A percentile compares a stretch with the other conserved stretches of the same genome.
These are phyloP conservation scores for Xylaria flabelliformis DNA, from an alignment of 495 filamentous ascomycete genomes.

Conservation along the genomic window DNA sequence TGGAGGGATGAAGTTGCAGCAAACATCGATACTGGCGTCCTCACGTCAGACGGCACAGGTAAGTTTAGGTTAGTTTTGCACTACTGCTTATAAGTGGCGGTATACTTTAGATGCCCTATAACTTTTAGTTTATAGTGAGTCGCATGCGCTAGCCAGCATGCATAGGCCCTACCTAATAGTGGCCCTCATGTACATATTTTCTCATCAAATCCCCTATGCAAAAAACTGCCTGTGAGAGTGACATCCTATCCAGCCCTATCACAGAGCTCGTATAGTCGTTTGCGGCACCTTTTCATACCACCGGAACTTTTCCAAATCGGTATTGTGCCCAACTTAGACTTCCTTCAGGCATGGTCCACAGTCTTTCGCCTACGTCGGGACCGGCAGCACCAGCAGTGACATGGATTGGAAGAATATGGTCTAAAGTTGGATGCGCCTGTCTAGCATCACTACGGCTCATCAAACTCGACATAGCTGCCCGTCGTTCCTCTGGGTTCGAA, in stretches of 20 bases:
- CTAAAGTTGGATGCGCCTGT: conserved; percentile 68
- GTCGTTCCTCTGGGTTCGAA: conserved; percentile 55
- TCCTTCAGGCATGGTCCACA: conserved; percentile 65
- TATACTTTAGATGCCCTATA: not conserved
- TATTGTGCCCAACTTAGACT: conserved; percentile 70
- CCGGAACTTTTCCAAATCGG: conserved; percentile 56
- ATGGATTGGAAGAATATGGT: conserved; percentile 71
- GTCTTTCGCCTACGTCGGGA: conserved; percentile 57
- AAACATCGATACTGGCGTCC: too few relatives aligned
- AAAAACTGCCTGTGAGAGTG: not conserved
- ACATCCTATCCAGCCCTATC: not conserved
- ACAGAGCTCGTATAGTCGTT: not conserved
- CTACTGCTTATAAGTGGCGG: too few relatives aligned
- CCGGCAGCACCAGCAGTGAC: conserved; percentile 68
- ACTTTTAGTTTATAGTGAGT: not conserved
- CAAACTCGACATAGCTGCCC: conserved; percentile 61
- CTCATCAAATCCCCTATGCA: not conserved
- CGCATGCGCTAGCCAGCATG: not conserved
- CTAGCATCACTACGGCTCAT: conserved; percentile 65
- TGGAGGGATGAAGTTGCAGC: not conserved
- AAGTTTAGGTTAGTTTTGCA: too few relatives aligned
- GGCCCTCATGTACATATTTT: too few relatives aligned
- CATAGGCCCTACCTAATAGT: too few relatives aligned
- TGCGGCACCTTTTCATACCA: not conserved
- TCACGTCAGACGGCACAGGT: too few relatives aligned